Conservation (phyloP, 495 filamentous ascomycete species). For the Hypoxylon crocopeplum region DNA sequence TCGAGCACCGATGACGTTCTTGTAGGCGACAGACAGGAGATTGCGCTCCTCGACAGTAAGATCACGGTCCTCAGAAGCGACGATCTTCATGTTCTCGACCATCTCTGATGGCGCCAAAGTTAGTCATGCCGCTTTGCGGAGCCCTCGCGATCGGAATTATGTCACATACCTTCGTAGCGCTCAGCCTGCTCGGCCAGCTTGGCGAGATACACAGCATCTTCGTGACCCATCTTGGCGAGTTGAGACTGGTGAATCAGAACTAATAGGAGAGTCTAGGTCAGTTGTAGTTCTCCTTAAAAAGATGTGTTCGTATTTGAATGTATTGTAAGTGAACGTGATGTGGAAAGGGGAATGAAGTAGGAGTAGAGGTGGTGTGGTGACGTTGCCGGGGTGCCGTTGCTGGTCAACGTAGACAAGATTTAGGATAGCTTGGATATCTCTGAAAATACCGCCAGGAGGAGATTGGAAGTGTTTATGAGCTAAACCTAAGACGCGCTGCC, state of each 20-base stretch:
- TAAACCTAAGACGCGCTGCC: constrained; percentile 19
- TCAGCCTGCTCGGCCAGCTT: constrained; percentile 99
- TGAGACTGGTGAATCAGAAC: constrained; percentile 23
- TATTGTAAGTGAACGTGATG: constrained; percentile 29
- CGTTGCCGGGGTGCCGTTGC: no score
- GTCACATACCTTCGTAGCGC: constrained; percentile 94
- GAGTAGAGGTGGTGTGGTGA: constrained; percentile 8
- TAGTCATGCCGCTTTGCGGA: constrained; percentile 32
- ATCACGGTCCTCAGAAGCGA: constrained; percentile 95
- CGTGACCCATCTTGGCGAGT: constrained; percentile 89
- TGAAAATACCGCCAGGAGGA: not conserved
- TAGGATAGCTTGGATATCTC: no score
- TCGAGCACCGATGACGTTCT: constrained; percentile 99
- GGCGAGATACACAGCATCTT: constrained; percentile 98
- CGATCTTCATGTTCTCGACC: constrained; percentile 99
- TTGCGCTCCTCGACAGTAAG: constrained; percentile 99
- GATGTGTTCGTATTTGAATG: constrained; percentile 14
- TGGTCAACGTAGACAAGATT: no score
- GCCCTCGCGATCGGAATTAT: not conserved
- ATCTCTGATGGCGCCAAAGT: constrained; percentile 71
- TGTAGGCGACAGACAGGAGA: constrained; percentile 98
- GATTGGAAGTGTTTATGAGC: constrained; percentile 3
- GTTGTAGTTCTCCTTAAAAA: not conserved
- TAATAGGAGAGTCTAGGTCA: constrained; percentile 14
- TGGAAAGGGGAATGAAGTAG: constrained; percentile 11